Evolutionary conservation across 148 eudicot genomes (phyloP), one percentile per base, ranked within the genome.

Genomic region (Limonium bicolor): DNA sequence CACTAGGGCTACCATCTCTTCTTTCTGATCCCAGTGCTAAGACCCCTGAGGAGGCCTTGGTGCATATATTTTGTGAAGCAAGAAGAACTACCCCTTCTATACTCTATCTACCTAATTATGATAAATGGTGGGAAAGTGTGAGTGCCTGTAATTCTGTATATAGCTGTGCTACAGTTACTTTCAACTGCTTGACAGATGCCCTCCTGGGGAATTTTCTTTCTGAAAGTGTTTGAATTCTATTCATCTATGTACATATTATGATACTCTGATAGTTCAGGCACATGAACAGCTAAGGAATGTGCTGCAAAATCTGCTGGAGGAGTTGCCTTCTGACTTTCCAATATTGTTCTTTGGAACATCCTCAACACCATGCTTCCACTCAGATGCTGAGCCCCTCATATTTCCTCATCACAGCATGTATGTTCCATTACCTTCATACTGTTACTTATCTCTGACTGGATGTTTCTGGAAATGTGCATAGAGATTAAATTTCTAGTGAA

Each of bases 11-110:
- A 51, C 80, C 99, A 7, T 85, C 99, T 46, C 79, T 92, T 46
- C 99, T 92, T 47, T 92, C 99, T 46, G 99, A 92, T 66, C 95
- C 99, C 39, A 78, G 95, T 63, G 99, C 99, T 35, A 92, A 92
- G 70, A 85, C 94, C 30, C 86, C 99, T 48, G 99, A 92, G 63
- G 99, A 92, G 57, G 99, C 99, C 37, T 59, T 92, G 67, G 99
- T 92, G 36, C 99, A 92, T 60, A 69, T 92, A 56, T 70, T 92
- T 73, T 66, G 86, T 60, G 99, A 92, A 78, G 95, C 95, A 27
- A 79, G 99, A 68, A 85, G 99, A 70, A 81, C 80, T 32, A 81
- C 86, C 22, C 99, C 99, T 10, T 85, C 95, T 35, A 69, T 92
- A 54, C 85, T 90, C 45, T 92, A 85, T 63, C 29, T 86, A 52